Conservation (phyloP, 192 early-diverging fungal genomes). For the Backusella tuberculispora region DNA sequence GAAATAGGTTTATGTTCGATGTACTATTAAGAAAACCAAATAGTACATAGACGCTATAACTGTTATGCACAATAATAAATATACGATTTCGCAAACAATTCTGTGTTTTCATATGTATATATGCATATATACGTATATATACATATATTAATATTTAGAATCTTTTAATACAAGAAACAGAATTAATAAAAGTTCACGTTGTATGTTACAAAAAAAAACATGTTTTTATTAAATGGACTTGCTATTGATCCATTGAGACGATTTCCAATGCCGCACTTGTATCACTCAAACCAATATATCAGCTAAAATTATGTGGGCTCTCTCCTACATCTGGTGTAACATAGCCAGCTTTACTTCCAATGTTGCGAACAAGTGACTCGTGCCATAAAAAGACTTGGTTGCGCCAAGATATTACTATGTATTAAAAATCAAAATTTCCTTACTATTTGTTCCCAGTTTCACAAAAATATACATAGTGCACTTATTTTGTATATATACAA, state of each 20-base stretch:
- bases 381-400: not conserved
- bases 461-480: not conserved
- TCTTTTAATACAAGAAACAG: not conserved
- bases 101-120: not conserved
- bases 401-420: not conserved
- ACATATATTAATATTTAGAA: not conserved
- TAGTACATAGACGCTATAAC: not conserved
- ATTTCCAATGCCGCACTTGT: conserved; percentile 7
- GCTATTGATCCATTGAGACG: conserved; percentile 10
- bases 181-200: conserved; percentile 13
- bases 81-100: not conserved
- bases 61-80: not conserved
- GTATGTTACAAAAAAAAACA: conserved; percentile 1
- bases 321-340: conserved; percentile 13
- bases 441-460: not conserved
- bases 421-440: not conserved
- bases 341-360: conserved; percentile 8
- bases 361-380: conserved; percentile 13
- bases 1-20: not conserved
- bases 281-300: conserved; percentile 5
- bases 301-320: conserved; percentile 11
- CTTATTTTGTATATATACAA: not conserved
- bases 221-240: conserved; percentile 10
- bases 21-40: not conserved
- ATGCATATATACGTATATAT: not conserved